A percentile compares a stretch with the other conserved stretches of the same genome.
Conservation (phyloP, 495 filamentous ascomycete genomes). For the Xylaria longipes region DNA sequence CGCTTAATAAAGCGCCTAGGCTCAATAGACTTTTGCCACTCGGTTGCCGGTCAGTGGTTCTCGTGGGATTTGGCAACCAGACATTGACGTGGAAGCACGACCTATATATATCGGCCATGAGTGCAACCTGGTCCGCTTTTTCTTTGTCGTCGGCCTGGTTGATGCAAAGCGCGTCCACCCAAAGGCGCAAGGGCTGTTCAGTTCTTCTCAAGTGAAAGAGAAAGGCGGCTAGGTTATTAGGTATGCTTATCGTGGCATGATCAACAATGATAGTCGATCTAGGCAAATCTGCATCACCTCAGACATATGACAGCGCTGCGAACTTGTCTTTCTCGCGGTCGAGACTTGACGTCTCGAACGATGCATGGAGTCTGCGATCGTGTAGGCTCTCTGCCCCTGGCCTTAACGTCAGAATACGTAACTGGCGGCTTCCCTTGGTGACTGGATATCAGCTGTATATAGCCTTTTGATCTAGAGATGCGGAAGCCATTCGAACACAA, state of each 20-base stretch:
- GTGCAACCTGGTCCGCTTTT: constrained; percentile 26
- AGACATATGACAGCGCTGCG: not conserved
- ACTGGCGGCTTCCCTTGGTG: not conserved
- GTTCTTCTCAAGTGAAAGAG: not conserved
- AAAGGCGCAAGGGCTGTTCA: constrained; percentile 1
- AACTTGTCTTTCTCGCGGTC: not conserved
- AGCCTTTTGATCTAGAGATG: not conserved
- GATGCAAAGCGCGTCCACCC: constrained; percentile 37
- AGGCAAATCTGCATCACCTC: not conserved
- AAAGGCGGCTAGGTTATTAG: not conserved
- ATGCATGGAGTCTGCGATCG: not conserved
- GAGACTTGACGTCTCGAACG: not conserved
- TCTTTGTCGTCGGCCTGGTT: constrained; percentile 32
- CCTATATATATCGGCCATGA: constrained; percentile 33
- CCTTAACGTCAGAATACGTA: not conserved
- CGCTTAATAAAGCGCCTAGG: not conserved
- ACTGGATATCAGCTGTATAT: not conserved
- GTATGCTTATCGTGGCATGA: not conserved
- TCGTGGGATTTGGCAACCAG: constrained; percentile 23
- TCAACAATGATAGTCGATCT: not conserved
- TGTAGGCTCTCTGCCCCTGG: not conserved
- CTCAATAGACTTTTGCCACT: not conserved
- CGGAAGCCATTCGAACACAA: not conserved
- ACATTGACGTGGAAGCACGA: constrained; percentile 23
- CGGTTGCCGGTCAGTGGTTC: not conserved